A percentile compares a stretch with the other conserved stretches of the same genome.
phyloP scores from a whole-genome alignment of 192 early-diverging fungal species.

The Podila horticola region DNA sequence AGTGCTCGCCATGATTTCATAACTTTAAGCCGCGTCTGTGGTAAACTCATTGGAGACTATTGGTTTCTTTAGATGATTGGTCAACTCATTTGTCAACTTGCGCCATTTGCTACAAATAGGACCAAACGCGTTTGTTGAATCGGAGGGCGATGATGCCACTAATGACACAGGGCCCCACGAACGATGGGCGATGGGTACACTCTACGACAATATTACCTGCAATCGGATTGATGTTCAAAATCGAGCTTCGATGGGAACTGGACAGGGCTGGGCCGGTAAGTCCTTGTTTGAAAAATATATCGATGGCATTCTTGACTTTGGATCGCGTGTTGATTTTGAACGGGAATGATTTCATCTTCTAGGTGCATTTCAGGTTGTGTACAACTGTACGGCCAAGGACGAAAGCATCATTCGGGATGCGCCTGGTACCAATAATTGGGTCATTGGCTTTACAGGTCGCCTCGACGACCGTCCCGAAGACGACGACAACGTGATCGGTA shows the following conservation, averaged over 20 bases:
- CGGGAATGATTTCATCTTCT: not conserved
- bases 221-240: conserved; percentile 14
- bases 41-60: not conserved
- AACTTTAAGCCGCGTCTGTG: conserved; percentile 12
- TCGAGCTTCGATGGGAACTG: conserved; percentile 11
- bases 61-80: not conserved
- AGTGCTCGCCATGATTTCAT: conserved; percentile 27
- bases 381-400: conserved; percentile 13
- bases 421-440: conserved; percentile 18
- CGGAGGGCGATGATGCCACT: conserved; percentile 9
- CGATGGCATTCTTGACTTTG: too few relatives aligned
- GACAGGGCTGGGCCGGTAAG: conserved; percentile 24
- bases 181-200: conserved; percentile 19
- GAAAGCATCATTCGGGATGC: conserved; percentile 9
- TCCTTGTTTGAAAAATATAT: too few relatives aligned
- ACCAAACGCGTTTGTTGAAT: conserved; percentile 21
- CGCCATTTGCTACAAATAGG: conserved; percentile 7
- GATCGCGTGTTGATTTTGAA: too few relatives aligned
- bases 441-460: conserved; percentile 15
- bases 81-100: not conserved
- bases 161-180: conserved; percentile 26
- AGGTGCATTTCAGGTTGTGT: conserved; percentile 22
- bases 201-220: conserved; percentile 21
- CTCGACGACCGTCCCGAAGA: conserved; percentile 6
- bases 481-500: not conserved